Percentiles rank a stretch among this genome's conserved stretches.
Conservation (phyloP, 2,329 filamentous ascomycete genomes). For the Cercospora beticola region DNA sequence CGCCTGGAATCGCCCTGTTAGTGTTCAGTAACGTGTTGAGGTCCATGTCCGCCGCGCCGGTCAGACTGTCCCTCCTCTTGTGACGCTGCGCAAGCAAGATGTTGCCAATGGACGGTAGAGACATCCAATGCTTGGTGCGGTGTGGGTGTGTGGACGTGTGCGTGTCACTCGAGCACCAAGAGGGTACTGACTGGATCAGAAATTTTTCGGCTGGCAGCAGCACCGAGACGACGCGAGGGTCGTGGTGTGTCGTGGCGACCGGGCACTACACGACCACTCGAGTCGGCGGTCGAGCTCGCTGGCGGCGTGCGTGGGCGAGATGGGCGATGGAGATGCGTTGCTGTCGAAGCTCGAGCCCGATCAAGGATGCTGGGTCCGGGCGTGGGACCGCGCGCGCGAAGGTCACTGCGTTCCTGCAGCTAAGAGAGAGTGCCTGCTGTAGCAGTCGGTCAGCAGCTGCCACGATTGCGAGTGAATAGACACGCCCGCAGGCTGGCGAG, state of each 20-base stretch:
- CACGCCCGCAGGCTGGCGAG: background rate
- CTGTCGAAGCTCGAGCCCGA: conserved; percentile 15
- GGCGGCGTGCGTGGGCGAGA: conserved; percentile 9
- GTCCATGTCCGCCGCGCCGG: conserved; percentile 37
- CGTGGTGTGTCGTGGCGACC: background rate
- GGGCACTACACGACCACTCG: background rate
- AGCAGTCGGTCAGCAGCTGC: conserved; percentile 12
- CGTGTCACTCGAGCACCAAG: conserved; percentile 19
- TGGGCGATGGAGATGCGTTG: conserved; percentile 20
- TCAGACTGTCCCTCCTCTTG: conserved; percentile 40
- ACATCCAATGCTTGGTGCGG: conserved; percentile 29
- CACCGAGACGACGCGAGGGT: conserved; percentile 26
- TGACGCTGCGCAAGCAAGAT: conserved; percentile 32
- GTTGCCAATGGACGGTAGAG: conserved; percentile 36
- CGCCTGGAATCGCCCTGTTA: conserved; percentile 39
- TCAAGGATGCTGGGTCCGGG: conserved; percentile 16
- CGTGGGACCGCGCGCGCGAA: conserved; percentile 14
- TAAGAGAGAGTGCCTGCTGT: conserved; percentile 8
- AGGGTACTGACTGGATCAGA: conserved; percentile 31
- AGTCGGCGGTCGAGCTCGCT: conserved; percentile 9
- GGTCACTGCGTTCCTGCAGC: conserved; percentile 17
- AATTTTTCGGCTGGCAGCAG: conserved; percentile 24
- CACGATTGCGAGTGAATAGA: background rate
- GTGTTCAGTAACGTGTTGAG: conserved; percentile 40
- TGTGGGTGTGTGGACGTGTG: conserved; percentile 7